A percentile compares a stretch with the other conserved stretches of the same genome.
Conservation (phyloP, 139 green algal species). For the Volvox reticuliferus region DNA sequence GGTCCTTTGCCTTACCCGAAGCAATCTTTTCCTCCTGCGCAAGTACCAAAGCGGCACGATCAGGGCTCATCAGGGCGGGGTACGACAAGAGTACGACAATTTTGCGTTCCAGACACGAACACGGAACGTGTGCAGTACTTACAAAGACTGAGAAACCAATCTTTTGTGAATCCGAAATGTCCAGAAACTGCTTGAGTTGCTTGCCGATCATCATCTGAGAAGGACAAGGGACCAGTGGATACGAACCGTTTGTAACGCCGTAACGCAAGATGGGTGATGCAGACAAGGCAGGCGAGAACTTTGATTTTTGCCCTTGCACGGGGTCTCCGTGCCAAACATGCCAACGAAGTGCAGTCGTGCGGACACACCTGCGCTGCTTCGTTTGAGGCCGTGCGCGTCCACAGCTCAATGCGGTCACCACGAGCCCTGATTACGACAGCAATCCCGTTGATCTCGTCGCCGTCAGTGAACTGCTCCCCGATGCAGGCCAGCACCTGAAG, state of each 20-base stretch:
- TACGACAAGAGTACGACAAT: neutral
- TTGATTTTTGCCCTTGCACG: no score
- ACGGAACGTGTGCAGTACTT: conserved; percentile 18
- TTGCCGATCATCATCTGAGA: conserved; percentile 83
- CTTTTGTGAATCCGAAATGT: conserved; percentile 78
- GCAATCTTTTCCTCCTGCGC: conserved; percentile 82
- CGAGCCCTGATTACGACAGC: conserved; percentile 93
- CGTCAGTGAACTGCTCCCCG: conserved; percentile 97
- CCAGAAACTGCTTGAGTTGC: conserved; percentile 94
- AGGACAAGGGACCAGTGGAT: neutral
- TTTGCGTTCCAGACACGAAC: no score
- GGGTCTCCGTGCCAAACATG: no score
- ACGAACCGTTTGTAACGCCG: no score
- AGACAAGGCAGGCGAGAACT: no score
- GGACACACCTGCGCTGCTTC: conserved; percentile 81
- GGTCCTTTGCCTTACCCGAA: conserved; percentile 87
- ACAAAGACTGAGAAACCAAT: conserved; percentile 94
- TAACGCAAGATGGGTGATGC: no score
- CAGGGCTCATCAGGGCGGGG: neutral
- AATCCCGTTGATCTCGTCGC: conserved; percentile 96
- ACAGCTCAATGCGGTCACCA: conserved; percentile 92
- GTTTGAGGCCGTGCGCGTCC: conserved; percentile 94
- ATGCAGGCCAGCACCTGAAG: conserved; percentile 95
- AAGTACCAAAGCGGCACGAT: neutral
- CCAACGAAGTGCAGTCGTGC: no score